Base-by-base conservation (phyloP, 1,139 yeast species). In the Insectozyma bohioensis region DNA sequence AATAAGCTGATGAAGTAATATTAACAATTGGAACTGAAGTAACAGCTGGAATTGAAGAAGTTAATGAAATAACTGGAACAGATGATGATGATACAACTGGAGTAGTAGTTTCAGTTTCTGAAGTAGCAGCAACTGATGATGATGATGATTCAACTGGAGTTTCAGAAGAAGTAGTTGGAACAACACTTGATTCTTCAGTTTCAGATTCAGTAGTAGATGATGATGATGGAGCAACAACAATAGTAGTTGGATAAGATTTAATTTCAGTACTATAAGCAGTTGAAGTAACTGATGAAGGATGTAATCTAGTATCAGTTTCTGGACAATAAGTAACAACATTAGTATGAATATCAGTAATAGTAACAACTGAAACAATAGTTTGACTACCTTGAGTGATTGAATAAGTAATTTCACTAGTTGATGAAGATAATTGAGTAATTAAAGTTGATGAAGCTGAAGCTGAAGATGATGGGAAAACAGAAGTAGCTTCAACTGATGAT, bases 341-440 rank as follows among this genome's bases (percentile, higher is more conserved):
- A 13, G 31, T 34, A n/a, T 14, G 21, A 17, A 28, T 14, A 12
- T 22, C 21, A 12, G 40, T 33, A 4, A 22, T 11, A 4, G 31
- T 30, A 9, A 26, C 15, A 7, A 37, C 24, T 8, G 43, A 35
- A 8, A 28, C 30, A 27, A 21, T 12, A 22, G 31, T 26, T 12
- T 24, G 14, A 12, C 27, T 30, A 19, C 24, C 26, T n/a, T 18
- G 18, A 13, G 30, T 16, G 9, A 18, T 20, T 11, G 35, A 29
- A 13, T 21, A 19, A 10, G 24, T 24, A 16, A 26, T 12, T 27
- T 35, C 30, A 17, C 26, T 14, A 21, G 37, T 31, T 4, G 30
- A 12, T 24, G 33, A 26, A 4, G 30, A 18, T 6, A 21, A n/a
- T 7, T 24, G 20, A 13, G 20, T 6, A 15, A 15, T 6, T 10